These are phyloP conservation scores for Diplodia corticola DNA, from an alignment of 2,329 filamentous ascomycete species.

Conservation along the genomic window DNA sequence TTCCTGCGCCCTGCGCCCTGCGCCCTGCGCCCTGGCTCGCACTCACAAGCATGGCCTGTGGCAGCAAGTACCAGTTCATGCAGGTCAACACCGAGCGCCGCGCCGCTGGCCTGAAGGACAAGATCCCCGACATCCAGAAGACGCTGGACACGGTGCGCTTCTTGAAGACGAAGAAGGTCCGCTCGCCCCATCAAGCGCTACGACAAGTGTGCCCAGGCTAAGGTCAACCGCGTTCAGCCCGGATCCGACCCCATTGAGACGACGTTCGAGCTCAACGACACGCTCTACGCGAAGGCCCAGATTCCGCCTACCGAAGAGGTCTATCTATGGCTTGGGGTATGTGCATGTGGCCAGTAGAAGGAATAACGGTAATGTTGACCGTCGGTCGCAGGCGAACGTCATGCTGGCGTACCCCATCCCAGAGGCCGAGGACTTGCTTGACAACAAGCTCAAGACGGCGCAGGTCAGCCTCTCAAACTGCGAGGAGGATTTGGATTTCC, in stretches of 20 bases:
- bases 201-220: slow-evolving; percentile 43
- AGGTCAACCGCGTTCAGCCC: slow-evolving; percentile 33
- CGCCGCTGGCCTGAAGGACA: slow-evolving; percentile 79
- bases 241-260: slow-evolving; percentile 74
- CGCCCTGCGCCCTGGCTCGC: slow-evolving; percentile 25
- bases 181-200: slow-evolving; percentile 22
- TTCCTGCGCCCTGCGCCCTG: slow-evolving; percentile 25
- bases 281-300: slow-evolving; percentile 83
- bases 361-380: not conserved
- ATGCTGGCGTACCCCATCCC: slow-evolving; percentile 94
- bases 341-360: slow-evolving; percentile 31
- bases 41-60: slow-evolving; percentile 23
- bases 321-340: slow-evolving; percentile 91
- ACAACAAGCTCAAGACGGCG: slow-evolving; percentile 75
- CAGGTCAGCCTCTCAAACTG: slow-evolving; percentile 81
- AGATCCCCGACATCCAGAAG: slow-evolving; percentile 96
- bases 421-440: slow-evolving; percentile 78
- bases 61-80: slow-evolving; percentile 99
- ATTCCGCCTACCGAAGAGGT: slow-evolving; percentile 86
- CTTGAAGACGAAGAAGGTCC: slow-evolving; percentile 71
- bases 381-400: slow-evolving; percentile 73
- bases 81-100: slow-evolving; percentile 88
- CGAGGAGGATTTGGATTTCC: slow-evolving; percentile 93
- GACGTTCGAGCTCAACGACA: slow-evolving; percentile 95
- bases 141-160: slow-evolving; percentile 90